Percentiles rank a stretch among this genome's conserved stretches.
phyloP scores from a whole-genome alignment of 2,329 filamentous ascomycete species.

The Aureobasidium lini region DNA sequence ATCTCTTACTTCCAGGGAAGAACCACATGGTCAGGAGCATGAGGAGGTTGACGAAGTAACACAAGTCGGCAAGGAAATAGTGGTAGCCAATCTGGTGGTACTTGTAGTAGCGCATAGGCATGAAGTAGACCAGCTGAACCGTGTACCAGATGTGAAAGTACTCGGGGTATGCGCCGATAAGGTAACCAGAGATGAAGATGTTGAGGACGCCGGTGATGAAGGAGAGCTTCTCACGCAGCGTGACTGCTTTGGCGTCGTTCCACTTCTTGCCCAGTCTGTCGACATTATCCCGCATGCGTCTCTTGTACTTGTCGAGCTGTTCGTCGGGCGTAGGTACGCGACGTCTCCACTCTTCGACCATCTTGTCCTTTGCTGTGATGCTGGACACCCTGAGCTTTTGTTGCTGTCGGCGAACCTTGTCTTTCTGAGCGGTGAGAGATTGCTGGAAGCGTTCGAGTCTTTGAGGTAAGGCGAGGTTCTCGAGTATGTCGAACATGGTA shows the following conservation, averaged over 20 bases:
- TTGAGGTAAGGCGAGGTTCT: conserved; percentile 83
- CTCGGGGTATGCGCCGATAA: conserved; percentile 78
- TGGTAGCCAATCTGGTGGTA: conserved; percentile 90
- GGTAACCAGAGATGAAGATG: conserved; percentile 91
- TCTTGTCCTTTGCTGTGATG: conserved; percentile 72
- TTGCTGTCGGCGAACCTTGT: conserved; percentile 75
- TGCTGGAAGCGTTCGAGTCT: conserved; percentile 86
- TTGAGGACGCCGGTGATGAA: conserved; percentile 97
- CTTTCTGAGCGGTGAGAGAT: conserved; percentile 71
- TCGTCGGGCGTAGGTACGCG: conserved; percentile 82
- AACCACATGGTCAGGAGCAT: conserved; percentile 77
- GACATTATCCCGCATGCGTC: conserved; percentile 80
- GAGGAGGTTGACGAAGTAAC: conserved; percentile 95
- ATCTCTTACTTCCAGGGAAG: conserved; percentile 80
- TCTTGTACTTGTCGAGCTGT: conserved; percentile 82
- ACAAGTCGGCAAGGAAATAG: conserved; percentile 94
- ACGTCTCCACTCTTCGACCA: conserved; percentile 88
- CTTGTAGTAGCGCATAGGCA: conserved; percentile 88
- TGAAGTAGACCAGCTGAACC: conserved; percentile 63
- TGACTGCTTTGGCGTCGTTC: conserved; percentile 85
- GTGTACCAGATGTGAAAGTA: conserved; percentile 87
- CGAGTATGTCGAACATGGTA: conserved; percentile 85
- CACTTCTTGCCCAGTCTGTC: conserved; percentile 77
- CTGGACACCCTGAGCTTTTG: conserved; percentile 72
- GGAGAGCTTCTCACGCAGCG: conserved; percentile 82